phyloP scores from a whole-genome alignment of 2,329 filamentous ascomycete genomes.

The Colletotrichum sp. region DNA sequence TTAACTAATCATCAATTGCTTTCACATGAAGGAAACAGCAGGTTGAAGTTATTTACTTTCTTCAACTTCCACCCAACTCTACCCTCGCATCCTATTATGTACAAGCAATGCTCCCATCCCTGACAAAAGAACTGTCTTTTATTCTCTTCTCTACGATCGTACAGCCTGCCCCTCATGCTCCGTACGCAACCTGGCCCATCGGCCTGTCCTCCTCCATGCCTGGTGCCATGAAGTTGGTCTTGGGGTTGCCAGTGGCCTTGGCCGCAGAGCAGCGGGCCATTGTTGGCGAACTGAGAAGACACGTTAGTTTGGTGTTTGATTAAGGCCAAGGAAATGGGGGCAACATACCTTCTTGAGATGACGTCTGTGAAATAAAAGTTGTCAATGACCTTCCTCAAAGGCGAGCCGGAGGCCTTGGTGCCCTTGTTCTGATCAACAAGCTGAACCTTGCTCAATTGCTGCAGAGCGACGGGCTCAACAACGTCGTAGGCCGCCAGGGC shows the following conservation, averaged over 20 bases:
- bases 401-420: constrained; percentile 70
- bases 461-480: constrained; percentile 79
- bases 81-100: constrained; percentile 39
- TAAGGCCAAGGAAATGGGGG: constrained; percentile 19
- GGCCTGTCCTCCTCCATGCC: constrained; percentile 69
- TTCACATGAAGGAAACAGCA: constrained; percentile 1
- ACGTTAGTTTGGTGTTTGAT: neutral
- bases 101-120: constrained; percentile 36
- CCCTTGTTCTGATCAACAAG: constrained; percentile 97
- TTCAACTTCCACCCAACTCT: constrained; percentile 17
- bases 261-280: constrained; percentile 98
- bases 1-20: neutral
- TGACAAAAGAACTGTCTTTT: constrained; percentile 37
- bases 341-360: constrained; percentile 87
- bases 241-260: constrained; percentile 80
- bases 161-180: constrained; percentile 46
- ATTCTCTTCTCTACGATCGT: constrained; percentile 37
- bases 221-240: constrained; percentile 80
- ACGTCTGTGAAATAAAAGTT: constrained; percentile 99
- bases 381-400: constrained; percentile 85
- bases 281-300: constrained; percentile 79
- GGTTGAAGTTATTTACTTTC: constrained; percentile 23
- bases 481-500: constrained; percentile 89
- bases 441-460: constrained; percentile 86
- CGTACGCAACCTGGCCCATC: constrained; percentile 66